Base-by-base conservation (phyloP, 495 filamentous ascomycete species). In the Pyrenula massariospora region DNA sequence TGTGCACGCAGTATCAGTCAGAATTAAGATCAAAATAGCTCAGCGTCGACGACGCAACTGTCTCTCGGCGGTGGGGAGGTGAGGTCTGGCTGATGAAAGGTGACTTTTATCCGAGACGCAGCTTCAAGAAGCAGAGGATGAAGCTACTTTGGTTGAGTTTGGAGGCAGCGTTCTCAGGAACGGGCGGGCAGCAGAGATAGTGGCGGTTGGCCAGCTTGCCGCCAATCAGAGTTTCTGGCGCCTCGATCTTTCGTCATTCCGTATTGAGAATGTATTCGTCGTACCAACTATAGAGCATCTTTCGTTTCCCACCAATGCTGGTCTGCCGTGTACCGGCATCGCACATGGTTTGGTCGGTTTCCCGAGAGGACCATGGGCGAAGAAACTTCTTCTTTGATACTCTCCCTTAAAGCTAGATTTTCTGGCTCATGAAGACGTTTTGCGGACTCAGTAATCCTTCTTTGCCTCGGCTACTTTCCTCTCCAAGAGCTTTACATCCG, bases 1-100 rank as follows among this genome's bases (percentile, higher is more conserved):
- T 60, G 59, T 74, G 63, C 19, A 22, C n/a, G n/a, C n/a, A n/a
- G n/a, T n/a, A n/a, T n/a, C n/a, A 22, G 20, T 53, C 11, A 22
- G 8, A 22, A 42, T 47, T 36, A 24, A 22, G 31, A 22, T 10
- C 22, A 24, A n/a, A n/a, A n/a, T n/a, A n/a, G n/a, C n/a, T n/a
- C n/a, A n/a, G n/a, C n/a, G n/a, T n/a, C n/a, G n/a, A n/a, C n/a
- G n/a, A n/a, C n/a, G n/a, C n/a, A n/a, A n/a, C n/a, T n/a, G n/a
- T n/a, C n/a, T n/a, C n/a, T n/a, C n/a, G n/a, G n/a, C n/a, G n/a
- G n/a, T n/a, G n/a, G n/a, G n/a, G n/a, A n/a, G n/a, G n/a, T n/a
- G n/a, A n/a, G n/a, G n/a, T n/a, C n/a, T n/a, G n/a, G n/a, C n/a
- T n/a, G n/a, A n/a, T n/a, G n/a, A n/a, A n/a, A n/a, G n/a, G n/a